These are phyloP conservation scores for Coemansia sp. DNA, from an alignment of 192 early-diverging fungal genomes.

Conservation along the genomic window DNA sequence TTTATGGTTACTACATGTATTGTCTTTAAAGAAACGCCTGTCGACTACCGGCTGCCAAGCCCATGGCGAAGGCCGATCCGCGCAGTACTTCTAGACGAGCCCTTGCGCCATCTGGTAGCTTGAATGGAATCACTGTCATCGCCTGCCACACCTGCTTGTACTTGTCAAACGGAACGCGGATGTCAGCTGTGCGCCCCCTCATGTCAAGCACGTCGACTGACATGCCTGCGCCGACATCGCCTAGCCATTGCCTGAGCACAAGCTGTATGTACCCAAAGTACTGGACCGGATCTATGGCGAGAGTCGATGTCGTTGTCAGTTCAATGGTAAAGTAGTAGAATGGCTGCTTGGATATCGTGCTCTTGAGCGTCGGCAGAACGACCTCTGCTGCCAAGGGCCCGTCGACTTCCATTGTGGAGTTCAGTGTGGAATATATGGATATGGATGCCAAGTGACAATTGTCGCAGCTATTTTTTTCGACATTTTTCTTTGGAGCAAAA, in stretches of 20 bases:
- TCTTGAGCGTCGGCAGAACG: conserved; percentile 17
- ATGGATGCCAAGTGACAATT: neutral
- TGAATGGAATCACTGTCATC: conserved; percentile 29
- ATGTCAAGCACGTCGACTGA: conserved; percentile 35
- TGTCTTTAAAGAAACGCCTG: neutral
- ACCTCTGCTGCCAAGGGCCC: neutral
- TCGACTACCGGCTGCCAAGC: conserved; percentile 27
- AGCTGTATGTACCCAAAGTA: conserved; percentile 27
- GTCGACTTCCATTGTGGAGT: conserved; percentile 20
- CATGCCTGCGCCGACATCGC: conserved; percentile 33
- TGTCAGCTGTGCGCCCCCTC: conserved; percentile 13
- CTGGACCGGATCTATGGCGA: conserved; percentile 10
- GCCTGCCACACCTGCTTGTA: conserved; percentile 49
- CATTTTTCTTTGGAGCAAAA: neutral
- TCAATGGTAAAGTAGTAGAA: conserved; percentile 44
- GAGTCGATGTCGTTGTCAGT: conserved; percentile 8
- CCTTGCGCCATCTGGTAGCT: conserved; percentile 8
- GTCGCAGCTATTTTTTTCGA: neutral
- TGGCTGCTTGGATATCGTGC: conserved; percentile 43
- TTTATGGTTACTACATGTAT: neutral
- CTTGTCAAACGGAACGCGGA: conserved; percentile 39
- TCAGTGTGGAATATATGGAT: neutral
- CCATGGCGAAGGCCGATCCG: conserved; percentile 47
- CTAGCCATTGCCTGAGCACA: conserved; percentile 38
- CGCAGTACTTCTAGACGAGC: conserved; percentile 36